Evolutionary conservation across 164 flowering plant species (phyloP).

Genomic region (Nymphaea thermarum): DNA sequence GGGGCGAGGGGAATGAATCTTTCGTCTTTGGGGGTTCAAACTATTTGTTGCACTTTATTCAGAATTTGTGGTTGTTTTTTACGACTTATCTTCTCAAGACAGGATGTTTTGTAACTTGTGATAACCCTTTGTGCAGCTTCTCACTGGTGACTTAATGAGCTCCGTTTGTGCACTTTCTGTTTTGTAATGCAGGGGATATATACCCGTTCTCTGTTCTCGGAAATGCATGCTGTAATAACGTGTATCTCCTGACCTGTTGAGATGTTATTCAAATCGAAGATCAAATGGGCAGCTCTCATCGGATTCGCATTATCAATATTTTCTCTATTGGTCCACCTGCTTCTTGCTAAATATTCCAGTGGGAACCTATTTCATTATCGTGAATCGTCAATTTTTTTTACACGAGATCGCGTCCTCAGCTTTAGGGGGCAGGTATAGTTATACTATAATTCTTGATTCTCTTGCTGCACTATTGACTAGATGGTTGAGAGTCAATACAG

Average conservation of each 20-base stretch:
- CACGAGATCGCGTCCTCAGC: constrained; percentile 21
- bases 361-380: constrained; percentile 32
- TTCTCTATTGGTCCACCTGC: constrained; percentile 62
- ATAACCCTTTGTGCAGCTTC: too few species aligned
- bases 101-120: too few species aligned
- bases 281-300: constrained; percentile 66
- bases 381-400: constrained; percentile 11
- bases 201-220: neutral
- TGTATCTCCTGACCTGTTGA: constrained; percentile 4
- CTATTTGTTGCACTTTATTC: too few species aligned
- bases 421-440: constrained; percentile 24
- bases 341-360: constrained; percentile 56
- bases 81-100: too few species aligned
- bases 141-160: too few species aligned
- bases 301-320: constrained; percentile 51
- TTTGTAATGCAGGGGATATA: neutral
- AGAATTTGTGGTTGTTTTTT: too few species aligned
- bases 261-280: constrained; percentile 66
- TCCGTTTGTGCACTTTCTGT: neutral
- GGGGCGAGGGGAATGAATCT: too few species aligned
- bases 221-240: constrained; percentile 2
- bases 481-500: neutral
- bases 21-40: too few species aligned
- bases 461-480: constrained; percentile 18
- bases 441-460: neutral